These are phyloP conservation scores for Aureobasidium subglaciale DNA, from an alignment of 2,329 filamentous ascomycete genomes.

Conservation along the genomic window DNA sequence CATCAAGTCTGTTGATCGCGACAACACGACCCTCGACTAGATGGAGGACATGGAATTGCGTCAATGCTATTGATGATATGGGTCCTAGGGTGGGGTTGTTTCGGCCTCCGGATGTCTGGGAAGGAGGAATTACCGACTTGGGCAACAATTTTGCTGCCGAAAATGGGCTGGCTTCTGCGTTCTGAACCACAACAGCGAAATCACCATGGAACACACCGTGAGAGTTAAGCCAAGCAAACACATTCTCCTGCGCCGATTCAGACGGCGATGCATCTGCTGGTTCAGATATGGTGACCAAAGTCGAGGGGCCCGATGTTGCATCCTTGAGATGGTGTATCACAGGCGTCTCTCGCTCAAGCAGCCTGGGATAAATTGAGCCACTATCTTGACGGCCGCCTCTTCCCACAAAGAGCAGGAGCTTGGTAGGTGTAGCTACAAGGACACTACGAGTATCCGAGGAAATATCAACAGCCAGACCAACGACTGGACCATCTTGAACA, in stretches of 20 bases:
- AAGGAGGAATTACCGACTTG: conserved; percentile 63
- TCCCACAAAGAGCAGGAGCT: conserved; percentile 74
- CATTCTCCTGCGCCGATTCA: conserved; percentile 47
- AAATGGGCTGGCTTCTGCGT: conserved; percentile 57
- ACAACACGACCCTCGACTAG: conserved; percentile 77
- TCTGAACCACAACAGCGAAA: conserved; percentile 47
- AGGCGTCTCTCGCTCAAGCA: conserved; percentile 84
- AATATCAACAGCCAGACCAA: conserved; percentile 77
- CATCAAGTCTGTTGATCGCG: conserved; percentile 79
- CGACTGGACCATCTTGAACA: conserved; percentile 72
- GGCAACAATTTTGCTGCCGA: conserved; percentile 71
- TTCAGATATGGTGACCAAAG: conserved; percentile 71
- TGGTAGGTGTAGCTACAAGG: conserved; percentile 69
- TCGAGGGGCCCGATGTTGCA: conserved; percentile 50
- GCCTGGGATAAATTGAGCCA: conserved; percentile 73
- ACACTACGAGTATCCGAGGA: conserved; percentile 69
- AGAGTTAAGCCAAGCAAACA: conserved; percentile 84
- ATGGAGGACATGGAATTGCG: conserved; percentile 86
- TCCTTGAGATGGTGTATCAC: conserved; percentile 64
- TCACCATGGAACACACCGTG: conserved; percentile 86
- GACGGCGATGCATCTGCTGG: conserved; percentile 49
- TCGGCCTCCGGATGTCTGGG: conserved; percentile 58
- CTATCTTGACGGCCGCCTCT: conserved; percentile 65
- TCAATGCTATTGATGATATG: conserved; percentile 74
- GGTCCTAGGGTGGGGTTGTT: conserved; percentile 61